phyloP scores from a whole-genome alignment of 2,329 filamentous ascomycete species.

The Cryphonectria japonica region DNA sequence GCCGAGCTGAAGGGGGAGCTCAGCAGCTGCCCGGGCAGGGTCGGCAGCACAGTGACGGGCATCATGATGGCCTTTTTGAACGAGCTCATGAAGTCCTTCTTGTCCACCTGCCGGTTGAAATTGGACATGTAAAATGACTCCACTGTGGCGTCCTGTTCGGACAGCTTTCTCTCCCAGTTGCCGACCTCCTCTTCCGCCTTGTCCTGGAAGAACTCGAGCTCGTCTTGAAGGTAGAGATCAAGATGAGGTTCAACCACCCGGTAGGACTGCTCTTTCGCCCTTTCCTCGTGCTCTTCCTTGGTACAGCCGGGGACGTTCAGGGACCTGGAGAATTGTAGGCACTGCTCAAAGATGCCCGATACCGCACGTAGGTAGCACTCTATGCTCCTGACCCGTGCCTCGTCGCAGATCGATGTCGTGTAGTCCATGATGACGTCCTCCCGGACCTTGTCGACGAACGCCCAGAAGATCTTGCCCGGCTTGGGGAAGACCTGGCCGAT shows the following conservation, averaged over 20 bases:
- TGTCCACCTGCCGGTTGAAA: conserved; percentile 91
- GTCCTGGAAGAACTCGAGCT: conserved; percentile 81
- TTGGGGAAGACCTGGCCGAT: conserved; percentile 84
- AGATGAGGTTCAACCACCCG: conserved; percentile 88
- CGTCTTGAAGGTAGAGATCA: conserved; percentile 91
- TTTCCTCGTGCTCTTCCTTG: conserved; percentile 62
- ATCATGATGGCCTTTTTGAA: conserved; percentile 99
- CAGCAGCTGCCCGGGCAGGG: conserved; percentile 63
- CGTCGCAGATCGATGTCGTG: conserved; percentile 81
- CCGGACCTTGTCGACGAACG: conserved; percentile 79
- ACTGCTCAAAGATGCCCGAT: conserved; percentile 86
- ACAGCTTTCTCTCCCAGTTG: conserved; percentile 89
- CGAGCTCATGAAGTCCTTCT: conserved; percentile 92
- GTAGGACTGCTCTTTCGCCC: conserved; percentile 69
- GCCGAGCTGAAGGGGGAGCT: conserved; percentile 59
- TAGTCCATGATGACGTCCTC: conserved; percentile 89
- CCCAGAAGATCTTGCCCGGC: conserved; percentile 70
- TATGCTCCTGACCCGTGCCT: conserved; percentile 76
- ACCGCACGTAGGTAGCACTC: conserved; percentile 83
- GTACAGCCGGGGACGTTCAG: conserved; percentile 69
- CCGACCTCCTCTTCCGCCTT: conserved; percentile 77
- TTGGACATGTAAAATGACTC: conserved; percentile 97
- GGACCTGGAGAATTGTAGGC: conserved; percentile 73
- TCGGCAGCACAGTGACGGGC: conserved; percentile 88
- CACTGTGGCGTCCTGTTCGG: conserved; percentile 84